phyloP scores from a whole-genome alignment of 352 stramenopile species.

The Phytophthora hybrid region DNA sequence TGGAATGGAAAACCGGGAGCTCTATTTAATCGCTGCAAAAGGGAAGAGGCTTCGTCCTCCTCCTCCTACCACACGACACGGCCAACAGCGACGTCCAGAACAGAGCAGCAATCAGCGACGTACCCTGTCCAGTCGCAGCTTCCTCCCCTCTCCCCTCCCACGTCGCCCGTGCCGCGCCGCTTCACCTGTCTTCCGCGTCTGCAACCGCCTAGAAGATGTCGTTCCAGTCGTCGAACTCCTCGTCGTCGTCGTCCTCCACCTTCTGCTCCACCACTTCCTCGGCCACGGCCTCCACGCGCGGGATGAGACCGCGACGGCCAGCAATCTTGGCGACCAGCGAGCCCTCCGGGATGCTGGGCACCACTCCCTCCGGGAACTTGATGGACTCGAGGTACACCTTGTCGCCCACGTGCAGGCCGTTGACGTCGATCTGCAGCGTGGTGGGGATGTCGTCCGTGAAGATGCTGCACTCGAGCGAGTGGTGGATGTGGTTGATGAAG shows the following conservation, averaged over 20 bases:
- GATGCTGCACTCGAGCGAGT: slow-evolving; percentile 84
- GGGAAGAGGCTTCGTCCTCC: not conserved
- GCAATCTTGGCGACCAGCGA: slow-evolving; percentile 89
- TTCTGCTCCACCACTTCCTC: slow-evolving; percentile 78
- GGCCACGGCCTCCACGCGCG: slow-evolving; percentile 68
- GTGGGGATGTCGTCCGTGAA: slow-evolving; percentile 79
- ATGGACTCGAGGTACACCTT: slow-evolving; percentile 84
- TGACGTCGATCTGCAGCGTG: slow-evolving; percentile 87
- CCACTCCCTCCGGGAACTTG: slow-evolving; percentile 79
- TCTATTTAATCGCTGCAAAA: slow-evolving; percentile 44
- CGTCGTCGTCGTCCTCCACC: slow-evolving; percentile 65
- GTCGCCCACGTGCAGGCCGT: slow-evolving; percentile 88
- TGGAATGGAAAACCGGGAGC: slow-evolving; percentile 26
- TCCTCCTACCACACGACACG: slow-evolving; percentile 8
- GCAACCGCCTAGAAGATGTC: slow-evolving; percentile 81
- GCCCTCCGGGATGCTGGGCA: slow-evolving; percentile 63
- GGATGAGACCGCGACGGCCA: slow-evolving; percentile 86
- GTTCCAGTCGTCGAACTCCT: slow-evolving; percentile 91
- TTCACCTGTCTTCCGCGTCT: slow-evolving; percentile 18
- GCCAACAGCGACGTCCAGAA: slow-evolving; percentile 11
- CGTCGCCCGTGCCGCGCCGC: slow-evolving; percentile 1
- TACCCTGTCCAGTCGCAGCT: slow-evolving; percentile 8
- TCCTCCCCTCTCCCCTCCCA: slow-evolving; percentile 4
- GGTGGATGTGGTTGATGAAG: slow-evolving; percentile 93
- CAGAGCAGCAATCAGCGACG: slow-evolving; percentile 16